Evolutionary conservation across 2,329 filamentous ascomycete species (phyloP), one percentile per base, ranked within the genome.

Genomic region (Colletotrichum echinochloae): DNA sequence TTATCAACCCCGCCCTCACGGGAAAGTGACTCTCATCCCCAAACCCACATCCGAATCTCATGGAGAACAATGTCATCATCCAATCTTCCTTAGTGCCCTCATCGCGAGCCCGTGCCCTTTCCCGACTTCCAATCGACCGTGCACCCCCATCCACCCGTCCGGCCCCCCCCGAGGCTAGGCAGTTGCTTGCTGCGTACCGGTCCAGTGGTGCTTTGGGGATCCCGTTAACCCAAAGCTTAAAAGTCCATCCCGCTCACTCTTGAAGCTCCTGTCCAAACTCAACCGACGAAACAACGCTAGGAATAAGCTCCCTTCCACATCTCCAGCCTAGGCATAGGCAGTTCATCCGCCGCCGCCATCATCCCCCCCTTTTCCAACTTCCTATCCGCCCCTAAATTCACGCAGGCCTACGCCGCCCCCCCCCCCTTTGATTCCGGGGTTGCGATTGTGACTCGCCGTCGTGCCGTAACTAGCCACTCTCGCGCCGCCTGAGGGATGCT

Each of bases 31-130:
- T 6, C 48, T 51, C 14, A 5, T 14, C 14, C 23, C 14, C 30
- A 60, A 49, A 23, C 57, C 23, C 55, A 35, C 41, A 46, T 37
- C 41, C 57, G n/a, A 48, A 60, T 35, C 41, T 26, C 41, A 26
- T 30, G 44, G 30, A 3, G 26, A 39, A 18, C 7, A 11, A 26
- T 26, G 35, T 16, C 30, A 37, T 46, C 30, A 49, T n/a, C n/a
- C n/a, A 60, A 33, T 35, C 20, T 23, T 37, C 57, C 20, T 48
- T 37, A 23, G 35, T 37, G 44, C 30, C 41, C 16, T 33, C 30
- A 20, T 35, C n/a, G 33, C 46, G 33, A 46, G 46, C 46, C 46
- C n/a, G 46, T 51, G 59, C 59, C 33, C 33, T 46, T 20, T n/a
- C 11, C 14, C 16, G 39, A 37, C 6, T 14, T 16, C 16, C 6